These are phyloP conservation scores for Botrytis paeoniae DNA, from an alignment of 2,329 filamentous ascomycete species.

Conservation along the genomic window DNA sequence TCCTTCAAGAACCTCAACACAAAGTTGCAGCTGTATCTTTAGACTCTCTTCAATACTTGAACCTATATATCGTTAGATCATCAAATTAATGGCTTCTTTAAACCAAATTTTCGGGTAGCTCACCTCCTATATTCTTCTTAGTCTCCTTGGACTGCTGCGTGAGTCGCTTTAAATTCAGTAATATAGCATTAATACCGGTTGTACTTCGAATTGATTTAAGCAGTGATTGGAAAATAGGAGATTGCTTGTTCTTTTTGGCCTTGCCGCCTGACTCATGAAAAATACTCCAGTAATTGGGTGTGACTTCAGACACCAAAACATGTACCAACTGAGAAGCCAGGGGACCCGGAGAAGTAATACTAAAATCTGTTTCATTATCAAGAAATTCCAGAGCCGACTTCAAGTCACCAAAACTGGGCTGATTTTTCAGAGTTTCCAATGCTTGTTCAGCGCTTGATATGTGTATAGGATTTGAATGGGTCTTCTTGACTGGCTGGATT, in stretches of 20 bases:
- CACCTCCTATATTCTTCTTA: slow-evolving; percentile 31
- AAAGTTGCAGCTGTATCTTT: slow-evolving; percentile 43
- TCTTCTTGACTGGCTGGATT: slow-evolving; percentile 21
- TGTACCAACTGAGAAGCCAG: slow-evolving; percentile 72
- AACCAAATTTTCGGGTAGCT: not conserved
- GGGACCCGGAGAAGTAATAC: slow-evolving; percentile 62
- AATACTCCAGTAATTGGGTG: slow-evolving; percentile 78
- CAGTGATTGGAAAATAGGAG: slow-evolving; percentile 49
- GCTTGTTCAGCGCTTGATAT: slow-evolving; percentile 45
- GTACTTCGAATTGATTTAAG: slow-evolving; percentile 67
- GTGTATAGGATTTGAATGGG: not conserved
- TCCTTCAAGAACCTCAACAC: slow-evolving; percentile 44
- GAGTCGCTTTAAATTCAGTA: slow-evolving; percentile 65
- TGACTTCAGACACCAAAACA: slow-evolving; percentile 67
- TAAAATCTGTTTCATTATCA: slow-evolving; percentile 44
- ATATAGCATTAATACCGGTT: slow-evolving; percentile 72
- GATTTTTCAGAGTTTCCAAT: slow-evolving; percentile 56
- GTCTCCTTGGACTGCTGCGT: slow-evolving; percentile 48
- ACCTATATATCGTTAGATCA: slow-evolving; percentile 18
- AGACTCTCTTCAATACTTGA: slow-evolving; percentile 38
- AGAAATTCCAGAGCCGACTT: slow-evolving; percentile 53
- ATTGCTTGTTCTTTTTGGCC: slow-evolving; percentile 22
- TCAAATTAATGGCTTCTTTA: not conserved
- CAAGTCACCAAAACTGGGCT: slow-evolving; percentile 61
- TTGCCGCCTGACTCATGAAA: slow-evolving; percentile 48